Base-by-base conservation (phyloP, 1,139 yeast genomes). In the Yamadazyma dendronema region DNA sequence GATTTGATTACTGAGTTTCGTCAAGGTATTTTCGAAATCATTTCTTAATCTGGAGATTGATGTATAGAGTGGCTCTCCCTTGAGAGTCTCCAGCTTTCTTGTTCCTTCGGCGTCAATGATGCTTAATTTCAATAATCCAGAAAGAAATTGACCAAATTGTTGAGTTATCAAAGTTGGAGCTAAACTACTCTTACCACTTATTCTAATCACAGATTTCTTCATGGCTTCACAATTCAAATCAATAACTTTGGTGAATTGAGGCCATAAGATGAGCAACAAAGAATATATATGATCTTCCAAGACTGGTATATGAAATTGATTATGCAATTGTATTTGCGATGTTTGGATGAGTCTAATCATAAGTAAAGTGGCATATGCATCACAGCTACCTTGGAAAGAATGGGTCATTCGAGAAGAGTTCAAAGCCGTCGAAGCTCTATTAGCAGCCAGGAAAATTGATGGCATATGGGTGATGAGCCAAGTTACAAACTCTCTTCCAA, bases 151-250 rank as follows among this genome's bases (percentile, higher is more conserved):
- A 1, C 94, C 82, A 61, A 88, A 85, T 40, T 85, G 86, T 49
- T 87, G 90, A 0, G 97, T 87, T 17, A 88, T 56, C 14, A 53
- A 46, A 9, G 62, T 46, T 56, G 87, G 68, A 64, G 89, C 50
- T 80, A 92, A 32, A 57, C 67, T 53, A 50, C 67, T 31, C 58
- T 58, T 54, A 48, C 61, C 43, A 47, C 52, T 42, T 26, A 54
- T 40, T 31, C 56, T 44, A 4, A 60, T 40, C 26, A 47, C 35
- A n/a, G 52, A 40, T 43, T 49, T 57, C 67, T 77, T 68, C 58
- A 89, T 65, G 21, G 79, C 75, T 16, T 83, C 88, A 54, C 95
- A 83, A 50, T 89, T 87, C 33, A 76, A 62, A 57, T 89, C 96
- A 36, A 89, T 74, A 28, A 86, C 67, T 35, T 69, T 73, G 50